phyloP scores from a whole-genome alignment of 192 early-diverging fungal species.

The Mortierella claussenii region DNA sequence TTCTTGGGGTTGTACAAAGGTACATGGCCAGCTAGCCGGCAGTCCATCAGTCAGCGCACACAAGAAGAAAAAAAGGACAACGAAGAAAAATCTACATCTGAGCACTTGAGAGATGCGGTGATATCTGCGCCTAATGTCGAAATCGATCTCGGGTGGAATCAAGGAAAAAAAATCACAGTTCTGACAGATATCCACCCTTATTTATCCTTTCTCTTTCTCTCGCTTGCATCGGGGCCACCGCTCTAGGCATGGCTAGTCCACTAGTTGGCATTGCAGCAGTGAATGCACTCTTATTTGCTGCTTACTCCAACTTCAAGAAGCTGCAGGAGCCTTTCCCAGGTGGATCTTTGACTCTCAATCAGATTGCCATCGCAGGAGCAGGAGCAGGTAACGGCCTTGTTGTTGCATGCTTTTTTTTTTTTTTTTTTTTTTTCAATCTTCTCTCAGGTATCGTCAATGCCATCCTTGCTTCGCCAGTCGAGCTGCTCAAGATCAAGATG shows the following conservation, averaged over 20 bases:
- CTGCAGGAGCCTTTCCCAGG: slow-evolving; percentile 60
- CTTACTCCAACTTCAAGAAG: slow-evolving; percentile 74
- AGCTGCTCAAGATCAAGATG: slow-evolving; percentile 92
- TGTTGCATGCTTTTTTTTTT: background rate
- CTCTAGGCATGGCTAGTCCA: slow-evolving; percentile 79
- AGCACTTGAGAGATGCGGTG: background rate
- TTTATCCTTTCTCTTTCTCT: slow-evolving; percentile 7
- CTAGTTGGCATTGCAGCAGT: slow-evolving; percentile 85
- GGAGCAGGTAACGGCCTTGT: slow-evolving; percentile 71
- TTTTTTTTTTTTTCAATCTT: background rate
- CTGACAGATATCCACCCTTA: background rate
- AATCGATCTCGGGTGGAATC: background rate
- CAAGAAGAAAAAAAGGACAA: background rate
- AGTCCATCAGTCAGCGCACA: background rate
- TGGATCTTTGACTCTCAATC: slow-evolving; percentile 65
- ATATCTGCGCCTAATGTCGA: background rate
- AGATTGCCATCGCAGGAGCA: slow-evolving; percentile 88
- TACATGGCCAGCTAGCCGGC: background rate
- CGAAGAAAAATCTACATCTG: background rate
- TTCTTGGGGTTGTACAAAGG: slow-evolving; percentile 85
- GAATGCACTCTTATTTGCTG: slow-evolving; percentile 87
- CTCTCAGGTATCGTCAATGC: slow-evolving; percentile 77
- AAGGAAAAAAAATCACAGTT: too few species aligned
- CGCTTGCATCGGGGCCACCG: background rate
- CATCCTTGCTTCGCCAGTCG: slow-evolving; percentile 90